Evolutionary conservation across 768 basidiomycete species (phyloP).

Genomic region (Podaxis mareebaensis): DNA sequence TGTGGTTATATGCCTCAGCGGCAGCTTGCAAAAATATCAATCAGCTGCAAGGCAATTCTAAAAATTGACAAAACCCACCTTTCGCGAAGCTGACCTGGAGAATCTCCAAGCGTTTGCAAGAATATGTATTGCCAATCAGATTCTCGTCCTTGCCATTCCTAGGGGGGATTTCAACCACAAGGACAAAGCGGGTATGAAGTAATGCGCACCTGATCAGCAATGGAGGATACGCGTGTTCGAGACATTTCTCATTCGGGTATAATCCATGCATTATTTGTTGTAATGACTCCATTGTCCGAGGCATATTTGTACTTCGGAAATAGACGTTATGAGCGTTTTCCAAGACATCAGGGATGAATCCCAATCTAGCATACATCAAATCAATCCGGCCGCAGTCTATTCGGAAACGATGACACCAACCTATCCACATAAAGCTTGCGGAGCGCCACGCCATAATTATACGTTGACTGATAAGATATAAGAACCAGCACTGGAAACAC

Average conservation of each 20-base stretch:
- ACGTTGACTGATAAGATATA: constrained; percentile 55
- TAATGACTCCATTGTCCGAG: constrained; percentile 73
- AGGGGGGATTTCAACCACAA: neutral
- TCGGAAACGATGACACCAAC: constrained; percentile 33
- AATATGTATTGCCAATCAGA: constrained; percentile 64
- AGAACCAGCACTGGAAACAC: neutral
- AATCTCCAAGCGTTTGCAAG: constrained; percentile 66
- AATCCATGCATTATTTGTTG: constrained; percentile 75
- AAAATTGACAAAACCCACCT: constrained; percentile 38
- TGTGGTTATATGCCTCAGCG: constrained; percentile 60
- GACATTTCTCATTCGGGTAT: constrained; percentile 58
- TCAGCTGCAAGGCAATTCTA: neutral
- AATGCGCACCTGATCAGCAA: constrained; percentile 53
- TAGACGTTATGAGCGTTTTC: constrained; percentile 49
- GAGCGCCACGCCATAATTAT: constrained; percentile 57
- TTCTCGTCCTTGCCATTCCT: constrained; percentile 76
- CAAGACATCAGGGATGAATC: constrained; percentile 59
- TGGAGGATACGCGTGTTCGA: constrained; percentile 42
- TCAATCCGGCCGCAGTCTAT: neutral
- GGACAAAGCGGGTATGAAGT: neutral
- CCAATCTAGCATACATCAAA: constrained; percentile 43
- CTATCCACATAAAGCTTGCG: constrained; percentile 67
- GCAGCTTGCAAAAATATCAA: constrained; percentile 47
- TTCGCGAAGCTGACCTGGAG: constrained; percentile 64
- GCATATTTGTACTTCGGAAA: constrained; percentile 76